These are phyloP conservation scores for Termitomyces sp. DNA, from an alignment of 768 basidiomycete species.

Conservation along the genomic window DNA sequence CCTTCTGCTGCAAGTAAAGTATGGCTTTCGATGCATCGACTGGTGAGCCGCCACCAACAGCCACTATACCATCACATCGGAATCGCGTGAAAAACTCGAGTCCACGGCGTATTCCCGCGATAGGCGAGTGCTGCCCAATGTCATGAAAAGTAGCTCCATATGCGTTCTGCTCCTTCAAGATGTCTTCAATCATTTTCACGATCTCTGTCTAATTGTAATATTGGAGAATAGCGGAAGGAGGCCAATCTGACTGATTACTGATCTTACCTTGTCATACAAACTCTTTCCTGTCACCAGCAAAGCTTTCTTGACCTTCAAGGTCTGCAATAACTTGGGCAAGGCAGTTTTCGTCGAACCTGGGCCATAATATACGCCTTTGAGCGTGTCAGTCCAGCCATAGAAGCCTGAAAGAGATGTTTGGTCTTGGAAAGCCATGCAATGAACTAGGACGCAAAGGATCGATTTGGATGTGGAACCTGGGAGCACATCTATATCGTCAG, in stretches of 20 bases:
- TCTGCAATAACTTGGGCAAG: conserved; percentile 56
- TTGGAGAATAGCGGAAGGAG: not conserved
- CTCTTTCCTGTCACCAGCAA: conserved; percentile 72
- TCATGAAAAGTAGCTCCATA: conserved; percentile 68
- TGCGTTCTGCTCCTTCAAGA: conserved; percentile 55
- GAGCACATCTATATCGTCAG: too few species aligned
- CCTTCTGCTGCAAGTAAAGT: conserved; percentile 56
- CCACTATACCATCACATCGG: conserved; percentile 64
- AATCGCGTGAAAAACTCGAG: conserved; percentile 50
- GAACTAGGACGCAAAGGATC: not conserved
- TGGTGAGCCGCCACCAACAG: conserved; percentile 79
- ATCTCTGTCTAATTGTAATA: conserved; percentile 54
- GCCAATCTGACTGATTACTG: conserved; percentile 1
- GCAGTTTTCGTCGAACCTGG: conserved; percentile 62
- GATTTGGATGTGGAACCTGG: not conserved
- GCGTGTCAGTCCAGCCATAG: conserved; percentile 65
- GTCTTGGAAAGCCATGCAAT: conserved; percentile 15
- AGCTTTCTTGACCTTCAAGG: conserved; percentile 57
- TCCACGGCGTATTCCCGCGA: conserved; percentile 60
- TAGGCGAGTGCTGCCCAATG: conserved; percentile 71
- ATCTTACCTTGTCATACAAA: conserved; percentile 56
- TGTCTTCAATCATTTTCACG: conserved; percentile 48
- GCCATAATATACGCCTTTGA: conserved; percentile 70
- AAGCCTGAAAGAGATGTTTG: conserved; percentile 38
- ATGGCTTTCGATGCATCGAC: conserved; percentile 78